Evolutionary conservation across 2,329 filamentous ascomycete genomes (phyloP).

Genomic region (Byssoonygena ceratinophila): DNA sequence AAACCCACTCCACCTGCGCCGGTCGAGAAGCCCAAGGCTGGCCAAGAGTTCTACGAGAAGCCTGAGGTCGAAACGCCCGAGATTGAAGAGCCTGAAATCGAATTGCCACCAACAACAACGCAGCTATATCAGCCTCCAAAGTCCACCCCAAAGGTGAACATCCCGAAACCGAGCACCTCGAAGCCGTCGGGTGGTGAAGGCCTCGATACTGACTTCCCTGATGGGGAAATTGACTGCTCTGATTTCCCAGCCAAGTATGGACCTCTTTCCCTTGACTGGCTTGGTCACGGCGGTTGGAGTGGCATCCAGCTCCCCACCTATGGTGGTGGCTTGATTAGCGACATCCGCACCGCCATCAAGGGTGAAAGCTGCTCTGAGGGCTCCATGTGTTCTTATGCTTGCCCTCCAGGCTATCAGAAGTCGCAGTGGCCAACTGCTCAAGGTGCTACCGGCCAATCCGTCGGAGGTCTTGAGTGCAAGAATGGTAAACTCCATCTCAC

Average conservation of each 20-base stretch:
- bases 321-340: constrained; percentile 47
- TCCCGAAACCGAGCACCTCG: constrained; percentile 10
- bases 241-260: constrained; percentile 74
- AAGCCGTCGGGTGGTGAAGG: constrained; percentile 37
- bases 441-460: constrained; percentile 68
- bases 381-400: constrained; percentile 82
- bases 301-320: constrained; percentile 60
- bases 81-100: too few species aligned
- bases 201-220: constrained; percentile 60
- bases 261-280: constrained; percentile 58
- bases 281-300: constrained; percentile 63
- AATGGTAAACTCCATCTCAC: constrained; percentile 67
- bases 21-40: constrained; percentile 27
- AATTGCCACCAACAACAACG: neutral
- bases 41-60: constrained; percentile 3
- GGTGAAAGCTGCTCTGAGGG: constrained; percentile 53
- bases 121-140: neutral
- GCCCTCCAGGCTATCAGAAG: constrained; percentile 85
- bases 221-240: constrained; percentile 59
- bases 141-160: constrained; percentile 18
- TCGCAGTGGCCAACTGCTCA: constrained; percentile 75
- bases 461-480: constrained; percentile 73
- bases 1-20: constrained; percentile 16
- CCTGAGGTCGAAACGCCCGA: constrained; percentile 9
- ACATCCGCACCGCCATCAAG: constrained; percentile 53